Conservation (phyloP, 2,329 filamentous ascomycete species). For the Geosmithia morbida region DNA sequence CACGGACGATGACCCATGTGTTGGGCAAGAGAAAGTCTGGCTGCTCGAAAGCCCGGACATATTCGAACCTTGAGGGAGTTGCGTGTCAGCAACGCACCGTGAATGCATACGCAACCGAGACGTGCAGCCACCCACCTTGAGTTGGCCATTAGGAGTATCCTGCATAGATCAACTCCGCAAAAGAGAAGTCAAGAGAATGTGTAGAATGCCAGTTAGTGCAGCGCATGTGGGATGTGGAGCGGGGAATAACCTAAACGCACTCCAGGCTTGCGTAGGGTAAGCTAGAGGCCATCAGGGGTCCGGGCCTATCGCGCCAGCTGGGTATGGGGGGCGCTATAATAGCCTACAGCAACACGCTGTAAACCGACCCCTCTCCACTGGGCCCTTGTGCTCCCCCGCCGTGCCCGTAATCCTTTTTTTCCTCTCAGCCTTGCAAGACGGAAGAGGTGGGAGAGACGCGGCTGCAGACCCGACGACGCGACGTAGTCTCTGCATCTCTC, state of each 20-base stretch:
- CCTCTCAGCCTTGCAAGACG: slow-evolving; percentile 18
- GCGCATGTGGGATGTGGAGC: slow-evolving; percentile 5
- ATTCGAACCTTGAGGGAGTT: slow-evolving; percentile 48
- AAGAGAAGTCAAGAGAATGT: slow-evolving; percentile 4
- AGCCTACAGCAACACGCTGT: too few relatives aligned
- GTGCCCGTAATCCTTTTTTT: background rate
- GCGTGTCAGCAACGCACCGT: slow-evolving; percentile 4
- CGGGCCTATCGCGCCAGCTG: too few relatives aligned
- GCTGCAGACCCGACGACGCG: background rate
- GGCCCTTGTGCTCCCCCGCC: too few relatives aligned
- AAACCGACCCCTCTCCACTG: too few relatives aligned
- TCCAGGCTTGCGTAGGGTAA: background rate
- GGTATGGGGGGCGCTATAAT: too few relatives aligned
- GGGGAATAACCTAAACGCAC: slow-evolving; percentile 3
- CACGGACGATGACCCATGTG: slow-evolving; percentile 88
- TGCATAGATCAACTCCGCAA: background rate
- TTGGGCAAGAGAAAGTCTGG: slow-evolving; percentile 68
- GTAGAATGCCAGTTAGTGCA: slow-evolving; percentile 12
- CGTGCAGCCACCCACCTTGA: slow-evolving; percentile 28
- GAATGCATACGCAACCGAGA: background rate
- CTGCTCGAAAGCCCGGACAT: slow-evolving; percentile 83
- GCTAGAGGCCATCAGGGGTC: background rate
- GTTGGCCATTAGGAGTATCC: slow-evolving; percentile 30
- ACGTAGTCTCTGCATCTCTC: background rate
- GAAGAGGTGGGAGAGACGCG: slow-evolving; percentile 1